Evolutionary conservation across 2,329 filamentous ascomycete species (phyloP).

Genomic region (Trichoderma hamatum): DNA sequence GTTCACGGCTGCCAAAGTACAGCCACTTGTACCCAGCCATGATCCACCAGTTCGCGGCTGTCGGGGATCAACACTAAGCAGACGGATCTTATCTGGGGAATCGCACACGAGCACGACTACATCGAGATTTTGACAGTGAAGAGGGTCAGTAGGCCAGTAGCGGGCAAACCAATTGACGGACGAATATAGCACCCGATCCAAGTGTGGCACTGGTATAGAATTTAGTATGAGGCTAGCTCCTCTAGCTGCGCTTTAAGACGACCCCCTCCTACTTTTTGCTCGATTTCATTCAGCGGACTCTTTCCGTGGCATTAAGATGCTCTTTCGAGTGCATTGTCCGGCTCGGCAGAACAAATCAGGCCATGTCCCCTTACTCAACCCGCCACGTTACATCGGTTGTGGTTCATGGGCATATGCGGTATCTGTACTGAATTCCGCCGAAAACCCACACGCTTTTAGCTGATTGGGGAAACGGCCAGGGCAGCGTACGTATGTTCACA

Average conservation of each 20-base stretch:
- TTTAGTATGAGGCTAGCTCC: neutral
- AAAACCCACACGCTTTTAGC: neutral
- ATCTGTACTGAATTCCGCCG: neutral
- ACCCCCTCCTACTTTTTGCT: neutral
- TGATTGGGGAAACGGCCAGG: neutral
- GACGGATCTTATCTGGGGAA: neutral
- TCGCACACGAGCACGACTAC: neutral
- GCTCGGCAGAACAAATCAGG: conserved; percentile 1
- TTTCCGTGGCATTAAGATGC: neutral
- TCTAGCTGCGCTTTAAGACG: neutral
- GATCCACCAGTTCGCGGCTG: conserved; percentile 4
- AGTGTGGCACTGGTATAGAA: neutral
- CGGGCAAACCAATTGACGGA: neutral
- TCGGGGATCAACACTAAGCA: neutral
- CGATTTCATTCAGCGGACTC: no score
- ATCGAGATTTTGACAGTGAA: neutral
- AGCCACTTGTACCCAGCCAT: neutral
- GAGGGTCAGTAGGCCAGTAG: neutral
- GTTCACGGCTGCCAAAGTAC: neutral
- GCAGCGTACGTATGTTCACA: neutral
- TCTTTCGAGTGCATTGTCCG: neutral
- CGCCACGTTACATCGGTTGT: conserved; percentile 3
- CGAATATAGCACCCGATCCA: neutral
- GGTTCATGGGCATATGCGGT: neutral
- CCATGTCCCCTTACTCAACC: neutral